A percentile compares a stretch with the other conserved stretches of the same genome.
These are phyloP conservation scores for Trichoderma arundinaceum DNA, from an alignment of 2,329 filamentous ascomycete genomes.

Conservation along the genomic window DNA sequence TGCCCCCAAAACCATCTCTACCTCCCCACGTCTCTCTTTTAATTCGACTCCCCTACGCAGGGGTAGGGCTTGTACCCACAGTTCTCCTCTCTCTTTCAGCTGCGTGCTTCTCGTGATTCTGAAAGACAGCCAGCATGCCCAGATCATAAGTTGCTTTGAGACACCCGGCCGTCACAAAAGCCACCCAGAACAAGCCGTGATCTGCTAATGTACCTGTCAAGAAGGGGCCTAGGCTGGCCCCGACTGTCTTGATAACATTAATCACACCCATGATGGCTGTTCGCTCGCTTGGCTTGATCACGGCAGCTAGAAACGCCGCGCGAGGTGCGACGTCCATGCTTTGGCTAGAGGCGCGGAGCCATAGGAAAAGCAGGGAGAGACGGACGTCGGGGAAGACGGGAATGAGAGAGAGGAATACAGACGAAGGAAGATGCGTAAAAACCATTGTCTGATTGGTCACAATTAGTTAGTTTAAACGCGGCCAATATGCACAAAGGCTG, in stretches of 20 bases:
- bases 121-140: constrained; percentile 52
- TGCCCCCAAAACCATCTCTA: not conserved
- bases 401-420: constrained; percentile 68
- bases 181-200: constrained; percentile 62
- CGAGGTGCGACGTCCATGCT: constrained; percentile 75
- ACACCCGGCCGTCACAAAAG: constrained; percentile 66
- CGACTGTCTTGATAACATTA: constrained; percentile 71
- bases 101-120: constrained; percentile 32
- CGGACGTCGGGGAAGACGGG: constrained; percentile 60
- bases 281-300: constrained; percentile 67
- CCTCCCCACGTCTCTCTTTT: not conserved
- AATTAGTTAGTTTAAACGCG: not conserved
- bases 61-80: not conserved
- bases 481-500: not conserved
- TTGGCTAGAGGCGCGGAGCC: constrained; percentile 65
- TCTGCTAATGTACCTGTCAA: constrained; percentile 68
- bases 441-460: constrained; percentile 66
- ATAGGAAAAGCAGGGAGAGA: constrained; percentile 63
- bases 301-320: constrained; percentile 70
- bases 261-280: constrained; percentile 74
- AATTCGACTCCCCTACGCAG: not conserved
- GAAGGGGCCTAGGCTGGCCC: constrained; percentile 65
- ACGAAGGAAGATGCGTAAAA: constrained; percentile 73
- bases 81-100: constrained; percentile 2
- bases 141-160: constrained; percentile 68